phyloP scores from a whole-genome alignment of 1,139 yeast species.

The Schwanniomyces etchellsii region DNA sequence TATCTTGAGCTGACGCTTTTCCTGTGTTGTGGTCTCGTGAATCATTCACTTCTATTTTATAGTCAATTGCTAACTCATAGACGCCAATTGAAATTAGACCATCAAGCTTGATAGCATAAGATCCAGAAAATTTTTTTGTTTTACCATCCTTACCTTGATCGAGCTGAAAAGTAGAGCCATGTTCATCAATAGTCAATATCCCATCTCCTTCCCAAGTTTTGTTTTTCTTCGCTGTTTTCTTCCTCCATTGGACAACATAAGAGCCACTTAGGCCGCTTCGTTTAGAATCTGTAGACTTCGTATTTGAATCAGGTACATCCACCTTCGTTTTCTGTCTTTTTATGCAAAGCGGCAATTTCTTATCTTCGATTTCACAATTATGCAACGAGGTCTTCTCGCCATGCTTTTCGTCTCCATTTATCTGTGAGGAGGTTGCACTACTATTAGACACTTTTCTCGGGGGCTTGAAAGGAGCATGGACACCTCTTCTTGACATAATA shows the following conservation, averaged over 20 bases:
- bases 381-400: background rate
- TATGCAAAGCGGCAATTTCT: too few relatives aligned
- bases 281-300: too few relatives aligned
- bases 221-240: conserved; percentile 67
- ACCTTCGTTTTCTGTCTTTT: too few relatives aligned
- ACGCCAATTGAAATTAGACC: conserved; percentile 18
- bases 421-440: background rate
- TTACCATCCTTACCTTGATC: conserved; percentile 1
- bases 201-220: conserved; percentile 98
- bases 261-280: background rate
- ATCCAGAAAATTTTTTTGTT: conserved; percentile 14
- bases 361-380: too few relatives aligned
- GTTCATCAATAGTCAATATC: conserved; percentile 20
- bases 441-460: conserved; percentile 19
- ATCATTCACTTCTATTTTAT: conserved; percentile 5
- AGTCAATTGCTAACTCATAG: conserved; percentile 25
- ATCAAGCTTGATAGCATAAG: conserved; percentile 6
- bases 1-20: background rate
- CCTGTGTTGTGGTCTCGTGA: background rate
- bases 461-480: conserved; percentile 29
- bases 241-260: conserved; percentile 47
- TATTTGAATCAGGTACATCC: too few relatives aligned
- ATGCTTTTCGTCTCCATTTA: background rate
- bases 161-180: conserved; percentile 11
- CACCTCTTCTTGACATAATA: conserved; percentile 5